Percentiles rank a stretch among this genome's conserved stretches.
phyloP scores from a whole-genome alignment of 768 basidiomycete genomes.

The Dentipellis fragilis region DNA sequence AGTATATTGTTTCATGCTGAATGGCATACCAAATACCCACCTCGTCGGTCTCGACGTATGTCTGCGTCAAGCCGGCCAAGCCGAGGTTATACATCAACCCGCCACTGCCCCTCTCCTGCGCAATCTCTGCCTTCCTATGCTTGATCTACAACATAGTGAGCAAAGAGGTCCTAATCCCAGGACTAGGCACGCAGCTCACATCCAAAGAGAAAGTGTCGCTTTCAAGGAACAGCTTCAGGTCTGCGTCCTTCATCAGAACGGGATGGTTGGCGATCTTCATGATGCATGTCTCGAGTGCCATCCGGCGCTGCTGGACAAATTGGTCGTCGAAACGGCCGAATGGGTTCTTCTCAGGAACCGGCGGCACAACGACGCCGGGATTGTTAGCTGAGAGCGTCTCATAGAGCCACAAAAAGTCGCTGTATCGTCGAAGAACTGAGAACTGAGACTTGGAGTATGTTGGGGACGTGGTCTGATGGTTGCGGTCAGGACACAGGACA shows the following conservation, averaged over 20 bases:
- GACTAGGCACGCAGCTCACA: slow-evolving; percentile 36
- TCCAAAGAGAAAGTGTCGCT: slow-evolving; percentile 87
- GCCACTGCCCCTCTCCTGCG: slow-evolving; percentile 64
- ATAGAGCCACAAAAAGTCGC: slow-evolving; percentile 95
- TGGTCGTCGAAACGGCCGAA: slow-evolving; percentile 90
- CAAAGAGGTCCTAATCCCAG: background rate
- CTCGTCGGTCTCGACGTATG: slow-evolving; percentile 86
- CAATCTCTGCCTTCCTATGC: slow-evolving; percentile 69
- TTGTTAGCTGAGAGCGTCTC: slow-evolving; percentile 84
- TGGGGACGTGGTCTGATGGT: slow-evolving; percentile 68
- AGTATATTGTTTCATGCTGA: background rate
- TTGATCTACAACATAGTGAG: slow-evolving; percentile 53
- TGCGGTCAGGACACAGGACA: background rate
- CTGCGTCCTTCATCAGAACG: slow-evolving; percentile 77
- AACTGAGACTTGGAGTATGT: slow-evolving; percentile 75
- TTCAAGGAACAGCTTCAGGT: slow-evolving; percentile 85
- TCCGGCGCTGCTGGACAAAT: slow-evolving; percentile 80
- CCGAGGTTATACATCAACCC: slow-evolving; percentile 82
- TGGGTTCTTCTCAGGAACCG: slow-evolving; percentile 89
- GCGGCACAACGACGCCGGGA: slow-evolving; percentile 94
- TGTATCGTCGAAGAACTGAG: slow-evolving; percentile 93
- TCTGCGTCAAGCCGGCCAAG: slow-evolving; percentile 64
- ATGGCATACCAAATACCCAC: slow-evolving; percentile 25
- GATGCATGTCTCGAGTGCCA: slow-evolving; percentile 82
- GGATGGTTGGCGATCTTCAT: slow-evolving; percentile 92